phyloP scores from a whole-genome alignment of 2,329 filamentous ascomycete genomes.

The Stachybotrys chlorohalonatus region DNA sequence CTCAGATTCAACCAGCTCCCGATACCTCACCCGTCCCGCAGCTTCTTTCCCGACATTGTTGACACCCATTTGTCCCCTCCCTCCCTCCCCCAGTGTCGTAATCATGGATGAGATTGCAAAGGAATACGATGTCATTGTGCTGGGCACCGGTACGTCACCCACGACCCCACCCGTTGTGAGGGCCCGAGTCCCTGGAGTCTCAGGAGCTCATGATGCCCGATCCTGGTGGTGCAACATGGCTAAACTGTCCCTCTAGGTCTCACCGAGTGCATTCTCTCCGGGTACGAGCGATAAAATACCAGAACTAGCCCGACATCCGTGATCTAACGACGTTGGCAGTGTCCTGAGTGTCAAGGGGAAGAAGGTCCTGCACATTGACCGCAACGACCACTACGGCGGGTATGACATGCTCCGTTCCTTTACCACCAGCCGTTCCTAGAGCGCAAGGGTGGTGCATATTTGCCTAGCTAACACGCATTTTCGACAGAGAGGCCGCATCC shows the following conservation, averaged over 20 bases:
- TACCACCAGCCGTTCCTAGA: not conserved
- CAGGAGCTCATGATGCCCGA: conserved; percentile 1
- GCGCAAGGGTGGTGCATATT: not conserved
- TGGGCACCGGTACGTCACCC: conserved; percentile 75
- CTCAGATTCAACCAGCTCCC: not conserved
- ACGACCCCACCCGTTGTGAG: not conserved
- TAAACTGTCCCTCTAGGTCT: conserved; percentile 52
- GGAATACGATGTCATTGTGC: conserved; percentile 97
- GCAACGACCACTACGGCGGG: conserved; percentile 98
- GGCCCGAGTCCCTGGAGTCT: not conserved
- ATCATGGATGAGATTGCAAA: conserved; percentile 95
- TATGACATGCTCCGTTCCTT: conserved; percentile 36
- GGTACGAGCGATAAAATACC: conserved; percentile 44
- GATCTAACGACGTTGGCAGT: conserved; percentile 24
- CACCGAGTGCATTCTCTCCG: conserved; percentile 98
- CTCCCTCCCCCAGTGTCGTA: not conserved
- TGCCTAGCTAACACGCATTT: conserved; percentile 15
- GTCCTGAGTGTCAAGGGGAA: conserved; percentile 97
- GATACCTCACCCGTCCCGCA: not conserved
- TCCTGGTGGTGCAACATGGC: conserved; percentile 12
- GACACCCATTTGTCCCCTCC: conserved; percentile 6
- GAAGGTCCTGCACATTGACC: conserved; percentile 98
- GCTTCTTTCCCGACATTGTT: conserved; percentile 5
- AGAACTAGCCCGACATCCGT: not conserved
- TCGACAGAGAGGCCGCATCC: conserved; percentile 71